Conservation (phyloP, 345 rosid genomes). For the Physaria fendleri region DNA sequence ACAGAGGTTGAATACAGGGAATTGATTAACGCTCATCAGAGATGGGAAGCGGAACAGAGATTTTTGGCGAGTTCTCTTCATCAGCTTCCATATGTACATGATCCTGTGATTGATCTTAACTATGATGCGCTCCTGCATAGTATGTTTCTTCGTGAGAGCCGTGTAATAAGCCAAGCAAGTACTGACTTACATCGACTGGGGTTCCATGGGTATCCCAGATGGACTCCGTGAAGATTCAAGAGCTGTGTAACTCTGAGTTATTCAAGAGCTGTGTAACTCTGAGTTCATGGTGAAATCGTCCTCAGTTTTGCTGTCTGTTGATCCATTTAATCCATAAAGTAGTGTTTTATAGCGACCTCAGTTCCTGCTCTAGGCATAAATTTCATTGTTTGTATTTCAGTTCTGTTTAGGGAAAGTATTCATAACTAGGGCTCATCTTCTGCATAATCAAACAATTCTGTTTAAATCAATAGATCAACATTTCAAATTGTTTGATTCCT, state of each 20-base stretch:
- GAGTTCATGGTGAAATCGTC: background rate
- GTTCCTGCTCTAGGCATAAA: constrained; percentile 10
- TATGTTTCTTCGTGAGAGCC: background rate
- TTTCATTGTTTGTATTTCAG: constrained; percentile 13
- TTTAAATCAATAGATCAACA: background rate
- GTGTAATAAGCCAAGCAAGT: too few species aligned
- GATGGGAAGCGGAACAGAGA: constrained; percentile 26
- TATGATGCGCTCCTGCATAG: constrained; percentile 19
- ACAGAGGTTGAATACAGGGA: constrained; percentile 38
- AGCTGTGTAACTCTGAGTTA: too few species aligned
- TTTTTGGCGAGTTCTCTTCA: background rate
- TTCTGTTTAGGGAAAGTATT: constrained; percentile 18
- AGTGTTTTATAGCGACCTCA: constrained; percentile 10
- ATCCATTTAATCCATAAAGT: constrained; percentile 16
- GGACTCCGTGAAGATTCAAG: constrained; percentile 21
- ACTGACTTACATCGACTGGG: too few species aligned
- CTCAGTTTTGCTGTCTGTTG: constrained; percentile 29
- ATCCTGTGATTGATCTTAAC: constrained; percentile 23
- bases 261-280: too few species aligned
- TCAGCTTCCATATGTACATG: constrained; percentile 17
- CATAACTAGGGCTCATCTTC: background rate
- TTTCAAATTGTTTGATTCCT: background rate
- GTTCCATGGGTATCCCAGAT: too few species aligned
- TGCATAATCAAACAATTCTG: background rate
- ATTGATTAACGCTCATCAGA: constrained; percentile 26